Base-by-base conservation (phyloP, 2,329 filamentous ascomycete genomes). In the Trichoderma sp. region DNA sequence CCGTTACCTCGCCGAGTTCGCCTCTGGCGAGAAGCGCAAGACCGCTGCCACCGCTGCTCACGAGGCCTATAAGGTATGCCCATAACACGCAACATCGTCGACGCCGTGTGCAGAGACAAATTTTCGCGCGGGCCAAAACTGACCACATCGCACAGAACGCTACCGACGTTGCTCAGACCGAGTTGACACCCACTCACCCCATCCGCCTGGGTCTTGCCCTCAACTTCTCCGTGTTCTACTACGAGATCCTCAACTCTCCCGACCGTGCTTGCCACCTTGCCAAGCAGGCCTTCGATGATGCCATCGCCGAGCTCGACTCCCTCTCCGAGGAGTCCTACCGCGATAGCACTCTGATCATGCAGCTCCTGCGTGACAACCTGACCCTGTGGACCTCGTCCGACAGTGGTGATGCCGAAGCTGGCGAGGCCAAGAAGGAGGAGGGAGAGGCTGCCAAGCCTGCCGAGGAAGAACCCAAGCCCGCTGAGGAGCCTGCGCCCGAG, bases 201-300 rank as follows among this genome's bases (percentile, higher is more conserved):
- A 98, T 98, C 86, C 94, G 95, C 79, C 93, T 98, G 74, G 95
- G 95, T 82, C 91, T 98, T 78, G 95, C 95, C 75, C 90, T 98
- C 76, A 98, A 97, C 91, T 97, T 98, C 90, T 97, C 94, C 73
- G 95, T 97, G 78, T 97, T 97, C 88, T 97, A 97, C 90, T 97
- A 97, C 84, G 96, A 97, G 89, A 97, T 97, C 81, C 87, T 97
- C 80, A 98, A 97, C 91, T 96, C 94, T 43, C 95, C 94, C 78
- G 94, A 97, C 84, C 93, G 92, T 80, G 95, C 95, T 79, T 98
- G 95, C 90, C 95, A 98, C 82, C 90, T 98, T 75, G 95, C 95
- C 83, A 98, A 98, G 90, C 95, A 98, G 87, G 95, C 96, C 61
- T 98, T 98, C 79, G 95, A 98, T 81, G 95, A 97, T 82, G 95